Conservation (phyloP, 208 protist genomes). For the Acanthamoeba divionensis region DNA sequence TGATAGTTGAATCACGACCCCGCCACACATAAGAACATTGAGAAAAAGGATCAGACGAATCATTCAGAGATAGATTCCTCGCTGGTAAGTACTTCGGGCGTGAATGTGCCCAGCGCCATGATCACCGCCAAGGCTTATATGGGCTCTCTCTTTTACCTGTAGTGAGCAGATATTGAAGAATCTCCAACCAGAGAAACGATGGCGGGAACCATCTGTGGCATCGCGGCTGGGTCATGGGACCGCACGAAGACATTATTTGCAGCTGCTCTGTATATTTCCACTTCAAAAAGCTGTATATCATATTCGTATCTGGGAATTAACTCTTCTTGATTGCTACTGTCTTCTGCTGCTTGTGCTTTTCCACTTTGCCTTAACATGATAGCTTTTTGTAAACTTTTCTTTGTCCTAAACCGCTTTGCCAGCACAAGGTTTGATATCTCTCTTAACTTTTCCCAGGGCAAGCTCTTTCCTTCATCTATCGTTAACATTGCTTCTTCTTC, state of each 20-base stretch:
- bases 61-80: neutral
- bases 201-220: neutral
- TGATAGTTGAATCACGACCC: neutral
- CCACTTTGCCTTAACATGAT: neutral
- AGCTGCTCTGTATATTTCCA: neutral
- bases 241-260: neutral
- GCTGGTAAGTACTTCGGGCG: neutral
- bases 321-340: neutral
- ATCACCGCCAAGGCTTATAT: too few relatives aligned
- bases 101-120: too few relatives aligned
- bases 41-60: neutral
- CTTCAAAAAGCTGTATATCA: neutral
- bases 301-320: too few relatives aligned
- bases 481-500: neutral
- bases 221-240: neutral
- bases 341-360: neutral
- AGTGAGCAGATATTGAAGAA: neutral
- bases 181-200: neutral
- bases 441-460: neutral
- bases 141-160: too few relatives aligned
- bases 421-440: neutral
- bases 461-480: neutral
- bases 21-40: neutral
- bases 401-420: neutral
- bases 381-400: neutral